Evolutionary conservation across 2,329 filamentous ascomycete genomes (phyloP), one percentile per base, ranked within the genome.

Genomic region (Monilinia vaccinii-corymbosi): DNA sequence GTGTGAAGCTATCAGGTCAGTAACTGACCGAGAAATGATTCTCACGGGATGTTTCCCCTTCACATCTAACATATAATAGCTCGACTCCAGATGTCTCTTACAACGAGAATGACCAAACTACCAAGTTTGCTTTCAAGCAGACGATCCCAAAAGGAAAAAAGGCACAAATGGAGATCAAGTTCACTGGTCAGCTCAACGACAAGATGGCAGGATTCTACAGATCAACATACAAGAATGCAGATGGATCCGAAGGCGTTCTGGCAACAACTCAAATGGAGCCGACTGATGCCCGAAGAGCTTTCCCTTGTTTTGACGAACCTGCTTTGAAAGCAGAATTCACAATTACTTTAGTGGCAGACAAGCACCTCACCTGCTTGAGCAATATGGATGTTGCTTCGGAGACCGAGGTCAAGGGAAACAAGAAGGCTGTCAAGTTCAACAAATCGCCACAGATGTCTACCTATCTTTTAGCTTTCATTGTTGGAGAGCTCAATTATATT

Each of bases 161-260:
- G 78, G 89, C 88, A 23, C 85, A 86, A 75, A 76, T 95, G 63
- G 85, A 86, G 70, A 83, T 91, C 69, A 86, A 82, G 67, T 96
- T 95, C 75, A 86, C 83, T 11, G 91, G 91, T 45, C 81, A 79
- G 47, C 77, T 96, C 70, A 96, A 96, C 74, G 89, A 96, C 73
- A 93, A 94, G 76, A 96, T 97, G 91, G 92, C 92, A 52, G 93
- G 93, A 51, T 97, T 97, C 81, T 97, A 97, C 77, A 85, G 93
- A 61, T 96, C 91, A 1, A 95, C 91, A 8, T 97, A 93, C 80
- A 95, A 94, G 79, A 86, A 84, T 63, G 76, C 83, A 52, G 85
- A 94, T 70, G 93, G 93, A 44, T 84, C 83, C 62, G 85, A 87
- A 61, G 89, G 88, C 66, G 88, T 92, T 72, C 80, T 97, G 71